Conservation (phyloP, 1,284 basidiomycete genomes). For the Melanopsichium pennsylvanicum region DNA sequence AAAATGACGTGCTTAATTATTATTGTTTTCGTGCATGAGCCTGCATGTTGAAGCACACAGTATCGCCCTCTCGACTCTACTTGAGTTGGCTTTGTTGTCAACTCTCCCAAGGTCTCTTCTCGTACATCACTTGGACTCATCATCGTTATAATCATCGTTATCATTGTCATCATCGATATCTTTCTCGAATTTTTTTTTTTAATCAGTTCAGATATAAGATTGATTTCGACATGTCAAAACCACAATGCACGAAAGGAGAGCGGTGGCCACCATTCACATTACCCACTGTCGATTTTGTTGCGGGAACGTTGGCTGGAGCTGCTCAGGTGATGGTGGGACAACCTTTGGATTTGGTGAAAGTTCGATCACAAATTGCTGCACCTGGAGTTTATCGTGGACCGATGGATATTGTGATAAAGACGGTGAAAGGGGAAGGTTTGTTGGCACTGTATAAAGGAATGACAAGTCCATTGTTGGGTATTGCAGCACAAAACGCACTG, state of each 20-base stretch:
- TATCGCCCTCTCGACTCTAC: too few relatives aligned
- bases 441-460: conserved; percentile 70
- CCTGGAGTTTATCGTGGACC: conserved; percentile 43
- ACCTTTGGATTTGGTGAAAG: conserved; percentile 54
- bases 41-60: too few relatives aligned
- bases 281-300: conserved; percentile 45
- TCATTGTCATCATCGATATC: too few relatives aligned
- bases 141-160: too few relatives aligned
- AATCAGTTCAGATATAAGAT: too few relatives aligned
- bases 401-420: conserved; percentile 43
- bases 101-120: too few relatives aligned
- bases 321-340: conserved; percentile 57
- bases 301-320: conserved; percentile 47
- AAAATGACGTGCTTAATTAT: conserved; percentile 8
- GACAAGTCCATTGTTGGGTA: conserved; percentile 89
- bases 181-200: too few relatives aligned
- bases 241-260: neutral
- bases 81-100: too few relatives aligned
- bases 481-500: conserved; percentile 93
- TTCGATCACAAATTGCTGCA: conserved; percentile 45
- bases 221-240: too few relatives aligned
- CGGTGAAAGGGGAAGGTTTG: conserved; percentile 35
- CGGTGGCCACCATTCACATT: conserved; percentile 51
- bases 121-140: too few relatives aligned
- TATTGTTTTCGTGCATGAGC: neutral